phyloP scores from a whole-genome alignment of 345 rosid species.

The Cardamine chenopodiifolia region DNA sequence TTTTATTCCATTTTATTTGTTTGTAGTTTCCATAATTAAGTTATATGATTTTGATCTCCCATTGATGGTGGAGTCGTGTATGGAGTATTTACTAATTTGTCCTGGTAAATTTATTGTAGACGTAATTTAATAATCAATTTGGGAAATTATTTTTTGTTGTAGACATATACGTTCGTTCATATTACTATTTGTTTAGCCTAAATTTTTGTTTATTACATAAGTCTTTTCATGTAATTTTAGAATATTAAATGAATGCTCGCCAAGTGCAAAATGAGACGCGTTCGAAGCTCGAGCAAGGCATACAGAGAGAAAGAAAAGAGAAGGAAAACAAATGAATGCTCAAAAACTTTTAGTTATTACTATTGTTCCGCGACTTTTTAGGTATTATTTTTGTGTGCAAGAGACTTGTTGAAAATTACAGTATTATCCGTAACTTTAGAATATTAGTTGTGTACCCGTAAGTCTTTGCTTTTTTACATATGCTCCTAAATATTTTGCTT shows the following conservation, averaged over 20 bases:
- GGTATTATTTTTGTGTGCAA: not conserved
- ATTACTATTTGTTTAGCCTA: not conserved
- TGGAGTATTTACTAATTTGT: conserved; percentile 7
- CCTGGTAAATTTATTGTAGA: conserved; percentile 8
- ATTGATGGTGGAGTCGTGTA: conserved; percentile 26
- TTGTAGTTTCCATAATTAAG: conserved; percentile 18
- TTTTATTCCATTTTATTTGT: conserved; percentile 13
- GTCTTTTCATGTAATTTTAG: not conserved
- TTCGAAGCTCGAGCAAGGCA: no score
- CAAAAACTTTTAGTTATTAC: not conserved
- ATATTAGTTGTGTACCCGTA: not conserved
- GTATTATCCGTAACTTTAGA: not conserved
- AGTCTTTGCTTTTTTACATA: not conserved
- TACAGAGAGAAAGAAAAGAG: no score
- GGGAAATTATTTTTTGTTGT: not conserved
- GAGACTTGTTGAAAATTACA: not conserved
- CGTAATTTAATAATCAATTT: not conserved
- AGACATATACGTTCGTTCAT: not conserved
- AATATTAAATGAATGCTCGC: no score
- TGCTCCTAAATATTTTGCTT: not conserved
- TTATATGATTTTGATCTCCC: conserved; percentile 21
- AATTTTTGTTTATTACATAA: no score
- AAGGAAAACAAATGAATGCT: no score
- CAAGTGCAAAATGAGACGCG: no score
- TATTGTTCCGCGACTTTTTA: not conserved